Evolutionary conservation across 139 green algal genomes (phyloP), one percentile per base, ranked within the genome.

Genomic region (Astrephomene gubernaculifera): DNA sequence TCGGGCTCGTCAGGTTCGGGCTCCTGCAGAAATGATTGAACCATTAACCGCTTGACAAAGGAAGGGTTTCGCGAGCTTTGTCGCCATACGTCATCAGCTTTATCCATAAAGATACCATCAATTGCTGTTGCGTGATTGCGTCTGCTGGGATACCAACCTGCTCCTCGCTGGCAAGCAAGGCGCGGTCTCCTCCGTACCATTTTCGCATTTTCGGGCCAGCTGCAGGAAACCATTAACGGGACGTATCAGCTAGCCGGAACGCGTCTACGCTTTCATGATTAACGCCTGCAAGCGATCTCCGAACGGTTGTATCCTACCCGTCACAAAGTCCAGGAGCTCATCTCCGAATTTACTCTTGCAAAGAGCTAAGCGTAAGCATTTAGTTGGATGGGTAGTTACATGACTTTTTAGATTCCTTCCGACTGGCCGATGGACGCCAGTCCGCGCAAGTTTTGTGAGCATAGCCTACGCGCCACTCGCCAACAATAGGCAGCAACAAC

Each of bases 261-360:
- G n/a, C n/a, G n/a, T 35, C 10, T 22, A 4, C 12, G 22, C 63
- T 31, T 12, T 33, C 33, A 9, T 45, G 35, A 4, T 49, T 71
- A 35, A 33, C 43, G 5, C 12, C 33, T 53, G 35, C 33, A 44
- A 45, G 33, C 68, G 25, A 19, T 75, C 10, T 57, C n/a, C n/a
- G 70, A 38, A 36, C 38, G 70, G 70, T 61, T 39, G 35, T 19
- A 22, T 29, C 24, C 27, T 44, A 74, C 68, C 71, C 64, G 63
- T 74, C 36, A 88, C 76, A 52, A 88, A 88, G 24, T 88, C 84
- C 31, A 88, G 60, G 24, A 88, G 74, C 35, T 88, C 84, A 61
- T 88, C 84, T 29, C 70, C 67, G 27, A 86, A 60, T 29, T 83
- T 83, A 19, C 72, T 83, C 49, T 21, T 49, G 45, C 72, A 45